Percentiles rank a stretch among this genome's conserved stretches.
Conservation (phyloP, 139 green algal genomes). For the Chlorella vulgaris region DNA sequence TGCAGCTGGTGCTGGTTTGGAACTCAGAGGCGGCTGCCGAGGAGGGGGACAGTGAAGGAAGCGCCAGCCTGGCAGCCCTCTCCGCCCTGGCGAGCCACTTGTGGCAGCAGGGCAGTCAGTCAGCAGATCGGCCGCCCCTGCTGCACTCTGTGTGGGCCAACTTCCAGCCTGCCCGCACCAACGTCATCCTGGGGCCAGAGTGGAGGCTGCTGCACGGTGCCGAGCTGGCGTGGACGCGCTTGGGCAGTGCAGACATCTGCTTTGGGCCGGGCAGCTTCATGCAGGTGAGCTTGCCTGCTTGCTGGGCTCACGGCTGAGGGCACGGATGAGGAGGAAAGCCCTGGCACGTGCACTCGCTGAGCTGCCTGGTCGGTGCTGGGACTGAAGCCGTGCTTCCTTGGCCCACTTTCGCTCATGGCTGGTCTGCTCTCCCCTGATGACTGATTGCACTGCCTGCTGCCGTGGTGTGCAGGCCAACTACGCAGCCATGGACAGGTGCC, state of each 20-base stretch:
- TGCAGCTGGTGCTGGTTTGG: conserved; percentile 65
- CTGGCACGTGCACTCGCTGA: too few species aligned
- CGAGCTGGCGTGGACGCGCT: conserved; percentile 29
- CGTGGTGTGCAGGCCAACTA: conserved; percentile 67
- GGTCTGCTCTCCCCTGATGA: too few species aligned
- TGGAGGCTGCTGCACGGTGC: conserved; percentile 54
- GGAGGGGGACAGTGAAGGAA: neutral
- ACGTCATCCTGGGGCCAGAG: conserved; percentile 54
- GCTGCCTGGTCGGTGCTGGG: too few species aligned
- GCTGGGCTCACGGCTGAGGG: neutral
- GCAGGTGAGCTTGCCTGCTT: conserved; percentile 42
- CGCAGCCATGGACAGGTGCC: conserved; percentile 56
- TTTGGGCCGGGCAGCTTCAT: conserved; percentile 68
- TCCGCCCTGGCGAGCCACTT: conserved; percentile 3
- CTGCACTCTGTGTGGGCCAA: conserved; percentile 80
- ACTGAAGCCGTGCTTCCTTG: too few species aligned
- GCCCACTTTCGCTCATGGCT: too few species aligned
- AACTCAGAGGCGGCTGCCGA: conserved; percentile 10
- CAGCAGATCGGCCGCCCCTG: conserved; percentile 27
- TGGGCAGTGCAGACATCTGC: conserved; percentile 64
- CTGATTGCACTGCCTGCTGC: neutral
- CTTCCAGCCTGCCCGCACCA: conserved; percentile 61
- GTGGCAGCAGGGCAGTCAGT: neutral
- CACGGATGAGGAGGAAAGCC: too few species aligned
- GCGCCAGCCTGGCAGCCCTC: neutral